phyloP scores from a whole-genome alignment of 1,284 basidiomycete genomes.

The Heterobasidion irregulare region DNA sequence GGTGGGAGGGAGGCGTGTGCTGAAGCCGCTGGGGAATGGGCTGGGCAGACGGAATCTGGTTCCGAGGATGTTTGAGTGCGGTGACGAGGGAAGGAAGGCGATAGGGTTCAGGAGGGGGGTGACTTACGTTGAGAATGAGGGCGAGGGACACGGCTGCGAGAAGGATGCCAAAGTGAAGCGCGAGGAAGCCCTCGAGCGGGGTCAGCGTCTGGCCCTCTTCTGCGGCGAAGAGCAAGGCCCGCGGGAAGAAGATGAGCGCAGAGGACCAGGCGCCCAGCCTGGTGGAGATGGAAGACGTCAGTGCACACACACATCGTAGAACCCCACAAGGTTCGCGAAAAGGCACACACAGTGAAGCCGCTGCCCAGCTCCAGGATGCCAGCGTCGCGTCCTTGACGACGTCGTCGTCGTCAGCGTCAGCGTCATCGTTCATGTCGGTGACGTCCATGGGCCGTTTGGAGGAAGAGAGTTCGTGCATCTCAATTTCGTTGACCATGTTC shows the following conservation, averaged over 20 bases:
- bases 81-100: neutral
- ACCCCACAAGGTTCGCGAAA: neutral
- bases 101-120: neutral
- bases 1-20: slow-evolving; percentile 33
- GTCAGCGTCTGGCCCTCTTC: slow-evolving; percentile 40
- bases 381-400: slow-evolving; percentile 5
- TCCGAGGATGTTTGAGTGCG: neutral
- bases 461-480: slow-evolving; percentile 7
- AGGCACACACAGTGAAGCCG: slow-evolving; percentile 10
- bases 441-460: neutral
- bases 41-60: slow-evolving; percentile 34
- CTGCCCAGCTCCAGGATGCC: slow-evolving; percentile 11
- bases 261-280: slow-evolving; percentile 28
- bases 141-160: slow-evolving; percentile 45
- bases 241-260: slow-evolving; percentile 43
- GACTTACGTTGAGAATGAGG: slow-evolving; percentile 49
- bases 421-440: neutral
- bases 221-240: slow-evolving; percentile 46
- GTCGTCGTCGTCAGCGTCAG: neutral
- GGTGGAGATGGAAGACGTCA: slow-evolving; percentile 23
- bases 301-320: neutral
- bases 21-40: slow-evolving; percentile 17
- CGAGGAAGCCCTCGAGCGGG: slow-evolving; percentile 57
- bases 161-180: slow-evolving; percentile 53
- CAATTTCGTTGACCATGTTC: slow-evolving; percentile 7